Percentiles rank a stretch among this genome's conserved stretches.
Evolutionary conservation across 2,329 filamentous ascomycete genomes (phyloP).

Genomic region (Fusarium mangiferae): DNA sequence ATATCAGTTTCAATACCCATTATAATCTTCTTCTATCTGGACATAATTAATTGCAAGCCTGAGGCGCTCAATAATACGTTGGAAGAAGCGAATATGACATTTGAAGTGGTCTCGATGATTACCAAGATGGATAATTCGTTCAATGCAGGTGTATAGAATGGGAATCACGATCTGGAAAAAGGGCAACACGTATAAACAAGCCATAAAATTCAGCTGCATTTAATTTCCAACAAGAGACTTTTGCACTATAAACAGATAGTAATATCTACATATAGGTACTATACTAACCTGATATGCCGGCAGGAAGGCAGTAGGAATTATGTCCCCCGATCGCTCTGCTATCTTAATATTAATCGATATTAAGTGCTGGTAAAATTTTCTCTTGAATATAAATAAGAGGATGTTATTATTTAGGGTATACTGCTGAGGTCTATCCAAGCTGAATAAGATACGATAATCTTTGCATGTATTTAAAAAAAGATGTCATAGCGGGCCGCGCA

Average conservation of each 20-base stretch:
- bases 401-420: too few relatives aligned
- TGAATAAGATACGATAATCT: neutral
- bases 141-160: accelerated
- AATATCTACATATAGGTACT: neutral
- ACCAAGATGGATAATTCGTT: neutral
- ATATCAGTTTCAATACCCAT: neutral
- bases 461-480: neutral
- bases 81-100: neutral
- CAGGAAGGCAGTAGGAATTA: neutral
- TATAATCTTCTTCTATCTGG: accelerated
- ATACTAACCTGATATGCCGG: accelerated
- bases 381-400: too few relatives aligned
- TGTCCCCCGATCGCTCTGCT: accelerated
- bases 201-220: accelerated
- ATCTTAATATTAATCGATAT: neutral
- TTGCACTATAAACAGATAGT: neutral
- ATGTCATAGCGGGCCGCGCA: neutral
- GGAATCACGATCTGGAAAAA: neutral
- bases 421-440: neutral
- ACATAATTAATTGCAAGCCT: neutral
- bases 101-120: too few relatives aligned
- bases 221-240: neutral
- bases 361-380: accelerated
- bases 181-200: neutral
- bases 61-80: neutral